Evolutionary conservation across 2,329 filamentous ascomycete species (phyloP), one percentile per base, ranked within the genome.

Genomic region (Pseudogymnoascus sp.): DNA sequence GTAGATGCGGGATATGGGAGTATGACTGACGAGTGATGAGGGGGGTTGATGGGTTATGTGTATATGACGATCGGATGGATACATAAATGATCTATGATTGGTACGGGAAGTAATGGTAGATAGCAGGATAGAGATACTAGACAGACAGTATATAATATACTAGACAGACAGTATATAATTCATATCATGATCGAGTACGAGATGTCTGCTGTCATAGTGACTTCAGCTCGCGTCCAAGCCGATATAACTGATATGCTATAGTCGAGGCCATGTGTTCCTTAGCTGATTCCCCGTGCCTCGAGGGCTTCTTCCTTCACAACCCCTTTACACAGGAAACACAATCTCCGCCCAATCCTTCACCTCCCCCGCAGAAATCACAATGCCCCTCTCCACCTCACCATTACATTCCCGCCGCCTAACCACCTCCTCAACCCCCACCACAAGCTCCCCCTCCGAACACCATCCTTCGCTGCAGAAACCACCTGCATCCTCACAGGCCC

Each of bases 1-100:
- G 48, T 76, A 10, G 84, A 87, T 67, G 76, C 80, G 1, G 84
- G 84, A 6, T 86, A 86, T 70, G 82, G 78, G 58, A 85, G 78
- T 65, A 81, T 83, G 77, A 80, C 77, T 63, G 81, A 83, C 25
- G 67, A 67, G 27, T 70, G 69, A 39, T 58, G 33, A 21, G 66
- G 64, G 25, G 70, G 68, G 35, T n/a, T n/a, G n/a, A n/a, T n/a
- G n/a, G 70, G 68, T 60, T 72, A 69, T 65, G 70, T 62, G 69
- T 62, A 40, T n/a, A 15, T 59, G 15, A 40, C 15, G 39, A n/a
- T n/a, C n/a, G n/a, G 39, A 21, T 42, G 39, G n/a, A 8, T 5
- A n/a, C 6, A 42, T 25, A 18, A 9, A 42, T 25, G 18, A 7
- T 39, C n/a, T 13, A 39, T 39, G 39, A 42, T 42, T 15, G 15